Percentiles rank a stretch among this genome's conserved stretches.
Conservation (phyloP, 139 green algal species). For the Coelastrella sp. region DNA sequence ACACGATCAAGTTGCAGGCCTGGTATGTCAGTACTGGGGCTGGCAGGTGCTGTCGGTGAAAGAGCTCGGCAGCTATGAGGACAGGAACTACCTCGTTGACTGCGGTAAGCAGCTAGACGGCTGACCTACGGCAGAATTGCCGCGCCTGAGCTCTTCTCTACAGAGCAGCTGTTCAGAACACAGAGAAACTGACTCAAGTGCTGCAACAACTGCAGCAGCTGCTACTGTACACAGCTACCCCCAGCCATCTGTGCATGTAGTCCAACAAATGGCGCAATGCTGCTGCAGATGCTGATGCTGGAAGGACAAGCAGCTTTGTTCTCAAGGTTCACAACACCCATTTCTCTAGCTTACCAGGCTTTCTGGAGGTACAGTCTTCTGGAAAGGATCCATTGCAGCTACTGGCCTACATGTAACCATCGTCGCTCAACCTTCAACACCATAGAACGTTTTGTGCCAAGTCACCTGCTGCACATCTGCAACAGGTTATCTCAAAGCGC, state of each 20-base stretch:
- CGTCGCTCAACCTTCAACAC: neutral
- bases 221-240: too few species aligned
- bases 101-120: neutral
- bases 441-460: neutral
- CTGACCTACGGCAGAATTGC: neutral
- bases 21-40: neutral
- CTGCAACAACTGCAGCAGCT: neutral
- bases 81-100: conserved; percentile 21
- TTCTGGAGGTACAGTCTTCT: conserved; percentile 15
- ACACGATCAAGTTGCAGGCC: neutral
- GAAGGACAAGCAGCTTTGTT: neutral
- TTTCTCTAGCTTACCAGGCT: conserved; percentile 28
- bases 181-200: neutral
- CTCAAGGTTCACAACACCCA: conserved; percentile 14
- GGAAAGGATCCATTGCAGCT: too few species aligned
- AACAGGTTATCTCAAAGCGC: too few species aligned
- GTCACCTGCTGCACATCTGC: too few species aligned
- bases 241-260: too few species aligned
- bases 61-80: conserved; percentile 39
- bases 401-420: neutral
- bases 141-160: neutral
- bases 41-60: neutral
- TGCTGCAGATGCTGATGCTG: neutral
- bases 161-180: neutral
- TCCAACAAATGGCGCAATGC: neutral